These are phyloP conservation scores for Cryptococcus wingfieldii DNA, from an alignment of 1,284 basidiomycete genomes.

Conservation along the genomic window DNA sequence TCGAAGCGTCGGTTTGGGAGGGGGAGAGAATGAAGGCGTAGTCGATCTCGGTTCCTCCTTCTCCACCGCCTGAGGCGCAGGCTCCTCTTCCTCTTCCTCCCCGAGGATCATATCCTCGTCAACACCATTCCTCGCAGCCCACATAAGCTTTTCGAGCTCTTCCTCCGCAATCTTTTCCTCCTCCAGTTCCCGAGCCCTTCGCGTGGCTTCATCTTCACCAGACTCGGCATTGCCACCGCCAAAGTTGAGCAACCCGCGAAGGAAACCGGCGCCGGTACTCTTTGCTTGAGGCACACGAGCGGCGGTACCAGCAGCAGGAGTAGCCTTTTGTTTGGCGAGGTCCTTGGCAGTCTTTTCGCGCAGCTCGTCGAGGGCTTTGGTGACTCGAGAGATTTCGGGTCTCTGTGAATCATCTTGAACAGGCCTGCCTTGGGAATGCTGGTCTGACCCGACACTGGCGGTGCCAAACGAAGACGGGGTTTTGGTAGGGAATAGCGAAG, in stretches of 20 bases:
- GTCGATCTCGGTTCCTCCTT: constrained; percentile 9
- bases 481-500: constrained; percentile 12
- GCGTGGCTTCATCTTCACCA: constrained; percentile 6
- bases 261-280: constrained; percentile 35
- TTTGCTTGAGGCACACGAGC: constrained; percentile 12
- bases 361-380: constrained; percentile 39
- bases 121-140: constrained; percentile 8
- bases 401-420: constrained; percentile 9
- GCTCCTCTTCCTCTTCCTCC: constrained; percentile 4
- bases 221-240: constrained; percentile 23
- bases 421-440: constrained; percentile 4
- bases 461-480: constrained; percentile 9
- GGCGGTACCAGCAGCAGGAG: constrained; percentile 6
- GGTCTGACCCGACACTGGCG: constrained; percentile 1
- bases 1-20: constrained; percentile 10
- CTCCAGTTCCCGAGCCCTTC: constrained; percentile 22
- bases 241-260: constrained; percentile 33
- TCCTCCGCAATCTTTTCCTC: constrained; percentile 30
- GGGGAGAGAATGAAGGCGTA: constrained; percentile 10
- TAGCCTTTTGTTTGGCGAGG: constrained; percentile 27
- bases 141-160: constrained; percentile 30
- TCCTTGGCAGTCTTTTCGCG: constrained; percentile 35
- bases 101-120: constrained; percentile 6
- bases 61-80: not conserved
- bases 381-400: constrained; percentile 34